Base-by-base conservation (phyloP, 441 rosid species). In the Omphalea diandra region DNA sequence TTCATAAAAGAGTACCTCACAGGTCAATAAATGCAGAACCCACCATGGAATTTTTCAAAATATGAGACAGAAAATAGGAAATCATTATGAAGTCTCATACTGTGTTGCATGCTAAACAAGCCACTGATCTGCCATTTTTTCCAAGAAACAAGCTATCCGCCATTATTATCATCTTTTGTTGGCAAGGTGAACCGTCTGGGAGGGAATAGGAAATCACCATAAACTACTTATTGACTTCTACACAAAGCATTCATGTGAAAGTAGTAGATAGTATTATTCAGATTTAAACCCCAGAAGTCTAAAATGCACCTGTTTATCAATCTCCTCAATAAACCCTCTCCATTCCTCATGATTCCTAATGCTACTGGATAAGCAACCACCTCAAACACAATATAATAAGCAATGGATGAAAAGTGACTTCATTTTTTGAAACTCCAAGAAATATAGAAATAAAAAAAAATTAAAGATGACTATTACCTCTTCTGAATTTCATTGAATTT, bases 401-500 rank as follows among this genome's bases (percentile, higher is more conserved):
- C 15, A 46, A 27, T 40, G 7, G 26, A 18, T 15, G 38, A 26
- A 56, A 3, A 70, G 3, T 7, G 46, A 22, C 22, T 38, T 59
- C 47, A 64, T n/a, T 38, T 32, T 61, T 17, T 18, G 24, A 5
- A 12, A 53, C 60, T 31, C 53, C 3, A 27, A 52, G 20, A 58
- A 24, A 26, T 29, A 24, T 26, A 26, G n/a, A 31, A 65, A 66
- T 10, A 40, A 33, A 55, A 71, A 62, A 18, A 59, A 47, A 20
- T 18, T 54, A 71, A 38, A 63, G 33, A 67, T 36, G 14, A 22
- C 31, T 60, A 68, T 68, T 81, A 91, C 97, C 96, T 88, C 60
- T 65, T 81, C 80, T 88, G 83, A 52, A 80, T 77, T 67, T 87
- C 93, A 59, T 76, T 74, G 67, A 84, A 85, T 73, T 83, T 86